Percentiles rank a stretch among this genome's conserved stretches.
phyloP scores from a whole-genome alignment of 768 basidiomycete genomes.

The Amyloporia xantha region DNA sequence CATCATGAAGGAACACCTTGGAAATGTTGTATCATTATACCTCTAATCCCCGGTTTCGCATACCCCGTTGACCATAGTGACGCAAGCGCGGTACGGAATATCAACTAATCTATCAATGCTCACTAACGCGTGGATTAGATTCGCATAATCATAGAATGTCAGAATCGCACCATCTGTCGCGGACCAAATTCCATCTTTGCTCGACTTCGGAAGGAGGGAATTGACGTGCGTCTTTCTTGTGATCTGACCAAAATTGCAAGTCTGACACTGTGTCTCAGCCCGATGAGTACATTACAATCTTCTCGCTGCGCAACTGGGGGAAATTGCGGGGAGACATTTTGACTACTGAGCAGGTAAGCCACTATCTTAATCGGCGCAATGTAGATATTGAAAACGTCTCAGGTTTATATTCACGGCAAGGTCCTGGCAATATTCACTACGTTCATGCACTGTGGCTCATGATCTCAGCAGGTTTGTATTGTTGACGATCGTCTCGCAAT shows the following conservation, averaged over 20 bases:
- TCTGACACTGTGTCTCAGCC: slow-evolving; percentile 51
- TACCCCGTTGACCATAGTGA: slow-evolving; percentile 90
- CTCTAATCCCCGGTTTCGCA: slow-evolving; percentile 88
- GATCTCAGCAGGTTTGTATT: slow-evolving; percentile 42
- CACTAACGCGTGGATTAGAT: no score
- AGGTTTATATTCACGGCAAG: slow-evolving; percentile 91
- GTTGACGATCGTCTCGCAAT: slow-evolving; percentile 94
- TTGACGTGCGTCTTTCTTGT: slow-evolving; percentile 55
- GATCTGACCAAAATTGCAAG: background rate
- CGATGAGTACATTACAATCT: slow-evolving; percentile 85
- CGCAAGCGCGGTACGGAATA: slow-evolving; percentile 72
- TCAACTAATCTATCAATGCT: no score
- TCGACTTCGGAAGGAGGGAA: slow-evolving; percentile 76
- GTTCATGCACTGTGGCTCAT: background rate
- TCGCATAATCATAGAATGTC: slow-evolving; percentile 92
- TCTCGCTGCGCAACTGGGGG: slow-evolving; percentile 89
- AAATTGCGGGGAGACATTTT: slow-evolving; percentile 79
- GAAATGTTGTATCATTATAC: slow-evolving; percentile 91
- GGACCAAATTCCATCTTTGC: slow-evolving; percentile 91
- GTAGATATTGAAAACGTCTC: no score
- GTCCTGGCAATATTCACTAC: slow-evolving; percentile 25
- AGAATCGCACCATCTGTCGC: slow-evolving; percentile 81
- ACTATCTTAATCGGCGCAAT: background rate
- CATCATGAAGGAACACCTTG: slow-evolving; percentile 75
- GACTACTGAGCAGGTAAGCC: slow-evolving; percentile 76